These are phyloP conservation scores for Solanum virginianum DNA, from an alignment of 257 asterid genomes.

Conservation along the genomic window DNA sequence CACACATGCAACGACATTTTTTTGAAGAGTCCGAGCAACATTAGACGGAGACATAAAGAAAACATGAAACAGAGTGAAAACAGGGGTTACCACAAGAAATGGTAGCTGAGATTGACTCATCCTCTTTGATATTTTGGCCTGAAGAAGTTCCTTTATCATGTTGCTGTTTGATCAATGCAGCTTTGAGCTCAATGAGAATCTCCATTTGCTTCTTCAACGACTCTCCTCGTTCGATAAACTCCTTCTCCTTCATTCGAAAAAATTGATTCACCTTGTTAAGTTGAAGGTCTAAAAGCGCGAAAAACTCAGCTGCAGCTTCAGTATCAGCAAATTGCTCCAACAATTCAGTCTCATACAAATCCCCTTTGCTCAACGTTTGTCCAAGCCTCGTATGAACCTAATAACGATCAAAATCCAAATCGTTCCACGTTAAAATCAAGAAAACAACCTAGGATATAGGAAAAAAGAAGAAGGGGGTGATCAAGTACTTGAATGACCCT, in stretches of 20 bases:
- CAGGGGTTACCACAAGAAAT: constrained; percentile 59
- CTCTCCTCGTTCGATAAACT: constrained; percentile 71
- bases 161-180: constrained; percentile 22
- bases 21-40: not conserved
- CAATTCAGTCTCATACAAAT: constrained; percentile 68
- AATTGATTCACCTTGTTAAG: constrained; percentile 88
- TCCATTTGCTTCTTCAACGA: constrained; percentile 72
- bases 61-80: not conserved
- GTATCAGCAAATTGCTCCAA: constrained; percentile 57
- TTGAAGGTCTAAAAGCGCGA: constrained; percentile 59
- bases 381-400: constrained; percentile 66
- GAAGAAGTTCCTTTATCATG: constrained; percentile 19
- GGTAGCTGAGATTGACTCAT: constrained; percentile 61
- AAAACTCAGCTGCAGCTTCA: constrained; percentile 62
- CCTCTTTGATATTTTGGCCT: constrained; percentile 38
- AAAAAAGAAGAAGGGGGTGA: not conserved
- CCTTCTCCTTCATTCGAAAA: constrained; percentile 58
- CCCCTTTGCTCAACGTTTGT: constrained; percentile 34
- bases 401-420: not conserved
- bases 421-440: not conserved
- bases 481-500: constrained; percentile 45
- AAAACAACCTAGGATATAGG: not conserved
- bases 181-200: constrained; percentile 59
- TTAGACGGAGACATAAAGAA: not conserved
- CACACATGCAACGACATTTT: not conserved